A percentile compares a stretch with the other conserved stretches of the same genome.
phyloP scores from a whole-genome alignment of 129 eudicot genomes.

The Oenanthe sinensis region DNA sequence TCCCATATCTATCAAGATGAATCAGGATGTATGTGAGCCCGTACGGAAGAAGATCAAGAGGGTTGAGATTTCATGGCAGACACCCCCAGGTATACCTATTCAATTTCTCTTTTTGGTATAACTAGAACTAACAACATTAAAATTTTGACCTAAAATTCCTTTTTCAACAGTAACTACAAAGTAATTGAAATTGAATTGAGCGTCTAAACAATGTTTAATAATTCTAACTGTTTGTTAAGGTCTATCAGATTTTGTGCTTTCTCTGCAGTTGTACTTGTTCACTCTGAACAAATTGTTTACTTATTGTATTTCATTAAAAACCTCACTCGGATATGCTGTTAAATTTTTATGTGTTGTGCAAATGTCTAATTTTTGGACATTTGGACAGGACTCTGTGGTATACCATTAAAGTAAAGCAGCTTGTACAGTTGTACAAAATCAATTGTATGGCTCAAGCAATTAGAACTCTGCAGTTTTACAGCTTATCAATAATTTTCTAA shows the following conservation, averaged over 20 bases:
- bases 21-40: conserved; percentile 42
- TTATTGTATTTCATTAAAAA: background rate
- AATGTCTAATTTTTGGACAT: background rate
- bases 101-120: conserved; percentile 12
- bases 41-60: conserved; percentile 62
- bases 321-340: background rate
- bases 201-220: background rate
- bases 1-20: conserved; percentile 19
- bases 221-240: background rate
- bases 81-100: conserved; percentile 70
- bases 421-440: background rate
- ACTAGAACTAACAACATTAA: background rate
- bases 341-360: background rate
- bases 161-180: background rate
- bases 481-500: background rate
- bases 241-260: background rate
- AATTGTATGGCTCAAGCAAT: background rate
- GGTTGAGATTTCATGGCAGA: conserved; percentile 59
- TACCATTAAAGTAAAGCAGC: background rate
- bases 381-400: background rate
- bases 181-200: background rate
- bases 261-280: background rate
- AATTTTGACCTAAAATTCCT: background rate
- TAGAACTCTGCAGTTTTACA: background rate
- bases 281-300: background rate